These are phyloP conservation scores for Pseudogymnoascus sp. DNA, from an alignment of 2,329 filamentous ascomycete genomes.

Conservation along the genomic window DNA sequence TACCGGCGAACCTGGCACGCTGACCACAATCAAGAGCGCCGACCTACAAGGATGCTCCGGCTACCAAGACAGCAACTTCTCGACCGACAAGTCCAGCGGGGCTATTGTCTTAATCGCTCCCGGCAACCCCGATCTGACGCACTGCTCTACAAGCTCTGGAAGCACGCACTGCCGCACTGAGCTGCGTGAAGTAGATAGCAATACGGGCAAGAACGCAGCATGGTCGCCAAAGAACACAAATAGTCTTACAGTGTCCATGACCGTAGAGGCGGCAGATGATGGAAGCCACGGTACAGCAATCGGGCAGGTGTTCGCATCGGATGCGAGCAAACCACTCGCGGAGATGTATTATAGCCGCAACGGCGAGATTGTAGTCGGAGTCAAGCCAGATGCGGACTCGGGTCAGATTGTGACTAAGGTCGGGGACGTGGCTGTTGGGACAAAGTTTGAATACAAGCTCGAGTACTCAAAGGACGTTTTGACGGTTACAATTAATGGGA, in stretches of 20 bases:
- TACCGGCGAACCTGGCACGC: neutral
- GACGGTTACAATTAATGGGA: slow-evolving; percentile 18
- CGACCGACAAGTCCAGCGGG: slow-evolving; percentile 4
- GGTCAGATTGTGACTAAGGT: slow-evolving; percentile 24
- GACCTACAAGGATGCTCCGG: neutral
- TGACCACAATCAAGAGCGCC: neutral
- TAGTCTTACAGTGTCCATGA: slow-evolving; percentile 6
- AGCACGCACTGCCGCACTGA: slow-evolving; percentile 2
- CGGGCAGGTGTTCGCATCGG: slow-evolving; percentile 11
- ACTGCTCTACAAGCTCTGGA: neutral
- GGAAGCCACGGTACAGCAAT: slow-evolving; percentile 7
- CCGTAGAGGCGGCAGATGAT: neutral
- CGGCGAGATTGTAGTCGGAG: slow-evolving; percentile 24
- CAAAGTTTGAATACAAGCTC: slow-evolving; percentile 27
- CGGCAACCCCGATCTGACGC: slow-evolving; percentile 2
- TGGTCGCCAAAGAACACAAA: slow-evolving; percentile 7
- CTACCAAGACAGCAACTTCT: slow-evolving; percentile 6
- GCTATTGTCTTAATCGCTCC: neutral
- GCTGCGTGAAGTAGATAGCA: neutral
- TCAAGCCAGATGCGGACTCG: slow-evolving; percentile 23
- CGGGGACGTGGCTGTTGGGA: slow-evolving; percentile 21
- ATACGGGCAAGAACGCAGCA: slow-evolving; percentile 1
- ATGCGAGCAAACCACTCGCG: slow-evolving; percentile 25
- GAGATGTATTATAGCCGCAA: slow-evolving; percentile 26
- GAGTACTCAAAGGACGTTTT: slow-evolving; percentile 24